phyloP scores from a whole-genome alignment of 345 rosid genomes.

The Luvunga scandens region DNA sequence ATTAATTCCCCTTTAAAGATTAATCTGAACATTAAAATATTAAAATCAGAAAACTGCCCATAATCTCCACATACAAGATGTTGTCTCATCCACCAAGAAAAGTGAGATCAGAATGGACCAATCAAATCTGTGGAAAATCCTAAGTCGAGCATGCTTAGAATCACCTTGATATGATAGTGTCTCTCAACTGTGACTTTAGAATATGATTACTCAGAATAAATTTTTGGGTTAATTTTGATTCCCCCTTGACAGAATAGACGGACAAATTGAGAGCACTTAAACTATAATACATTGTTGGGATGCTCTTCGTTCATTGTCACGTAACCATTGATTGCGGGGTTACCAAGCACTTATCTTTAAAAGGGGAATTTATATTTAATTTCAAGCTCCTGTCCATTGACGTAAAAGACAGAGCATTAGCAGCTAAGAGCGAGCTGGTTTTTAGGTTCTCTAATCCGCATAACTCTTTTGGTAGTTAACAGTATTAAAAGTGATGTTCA shows the following conservation, averaged over 20 bases:
- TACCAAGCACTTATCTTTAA: not conserved
- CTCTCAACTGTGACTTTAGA: not conserved
- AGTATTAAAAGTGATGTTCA: too few relatives aligned
- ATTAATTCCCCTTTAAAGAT: conserved; percentile 11
- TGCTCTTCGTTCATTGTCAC: not conserved
- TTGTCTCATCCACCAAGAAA: conserved; percentile 19
- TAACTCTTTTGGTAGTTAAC: too few relatives aligned
- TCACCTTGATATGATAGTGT: conserved; percentile 3
- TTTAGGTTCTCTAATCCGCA: too few relatives aligned
- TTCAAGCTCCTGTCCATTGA: too few relatives aligned
- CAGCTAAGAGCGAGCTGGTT: too few relatives aligned
- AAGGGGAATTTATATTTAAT: not conserved
- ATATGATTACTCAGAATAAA: not conserved
- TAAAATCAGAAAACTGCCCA: conserved; percentile 4
- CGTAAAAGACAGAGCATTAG: too few relatives aligned
- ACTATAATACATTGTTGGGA: not conserved
- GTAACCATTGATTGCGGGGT: not conserved
- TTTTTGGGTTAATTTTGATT: not conserved
- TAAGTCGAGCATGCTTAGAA: conserved; percentile 28
- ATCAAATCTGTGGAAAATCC: conserved; percentile 13
- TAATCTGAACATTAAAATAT: not conserved
- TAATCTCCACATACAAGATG: conserved; percentile 21
- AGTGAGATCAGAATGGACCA: conserved; percentile 19
- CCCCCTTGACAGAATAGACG: not conserved
- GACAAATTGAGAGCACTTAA: too few relatives aligned